Percentiles rank a stretch among this genome's conserved stretches.
Evolutionary conservation across 257 asterid genomes (phyloP).

Genomic region (Nicotiana undulata): DNA sequence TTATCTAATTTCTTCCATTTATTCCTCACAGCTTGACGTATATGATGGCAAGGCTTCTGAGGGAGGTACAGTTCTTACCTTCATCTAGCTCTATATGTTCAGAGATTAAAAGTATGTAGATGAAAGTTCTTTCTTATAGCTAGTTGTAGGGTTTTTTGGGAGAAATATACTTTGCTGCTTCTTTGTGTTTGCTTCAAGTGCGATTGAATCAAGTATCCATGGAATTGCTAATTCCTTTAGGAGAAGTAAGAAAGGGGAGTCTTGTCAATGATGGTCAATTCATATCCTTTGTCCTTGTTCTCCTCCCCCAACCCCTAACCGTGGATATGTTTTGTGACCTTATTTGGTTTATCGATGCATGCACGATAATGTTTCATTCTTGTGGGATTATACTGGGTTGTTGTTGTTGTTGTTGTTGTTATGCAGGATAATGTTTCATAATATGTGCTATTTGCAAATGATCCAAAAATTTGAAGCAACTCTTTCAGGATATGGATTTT

Average conservation of each 20-base stretch:
- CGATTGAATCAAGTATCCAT: neutral
- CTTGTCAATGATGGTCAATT: neutral
- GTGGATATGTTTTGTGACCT: neutral
- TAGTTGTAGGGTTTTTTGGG: neutral
- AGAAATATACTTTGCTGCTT: neutral
- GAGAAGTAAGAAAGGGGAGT: neutral
- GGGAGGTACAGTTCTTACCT: slow-evolving; percentile 48
- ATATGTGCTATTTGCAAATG: neutral
- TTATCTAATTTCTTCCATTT: slow-evolving; percentile 20
- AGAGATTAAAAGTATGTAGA: neutral
- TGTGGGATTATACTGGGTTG: too few relatives aligned
- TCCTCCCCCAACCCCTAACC: too few relatives aligned
- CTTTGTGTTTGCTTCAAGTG: neutral
- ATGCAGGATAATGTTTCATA: neutral
- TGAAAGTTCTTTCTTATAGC: neutral
- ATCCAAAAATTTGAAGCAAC: neutral
- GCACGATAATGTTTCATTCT: neutral
- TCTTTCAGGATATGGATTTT: neutral
- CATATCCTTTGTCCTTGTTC: neutral
- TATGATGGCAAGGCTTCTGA: slow-evolving; percentile 71
- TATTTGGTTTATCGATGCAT: neutral
- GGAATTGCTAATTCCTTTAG: neutral
- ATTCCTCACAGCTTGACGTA: slow-evolving; percentile 63
- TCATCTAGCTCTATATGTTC: neutral
- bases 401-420: too few relatives aligned